Conservation (phyloP, 352 stramenopile species). For the Globisporangium splendens region DNA sequence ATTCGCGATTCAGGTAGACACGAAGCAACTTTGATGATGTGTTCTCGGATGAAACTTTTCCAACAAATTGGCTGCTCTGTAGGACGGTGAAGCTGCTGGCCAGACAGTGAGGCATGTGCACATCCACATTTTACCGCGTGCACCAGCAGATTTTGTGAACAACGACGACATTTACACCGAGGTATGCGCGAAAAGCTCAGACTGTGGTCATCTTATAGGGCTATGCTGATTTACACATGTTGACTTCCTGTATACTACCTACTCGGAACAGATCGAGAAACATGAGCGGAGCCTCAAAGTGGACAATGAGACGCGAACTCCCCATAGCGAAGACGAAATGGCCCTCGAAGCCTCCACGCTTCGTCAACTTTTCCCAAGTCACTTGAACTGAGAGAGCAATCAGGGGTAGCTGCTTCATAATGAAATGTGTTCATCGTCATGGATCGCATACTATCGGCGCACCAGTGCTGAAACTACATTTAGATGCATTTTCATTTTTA, state of each 20-base stretch:
- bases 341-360: conserved; percentile 58
- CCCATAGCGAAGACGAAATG: conserved; percentile 82
- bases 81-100: conserved; percentile 86
- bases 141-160: conserved; percentile 65
- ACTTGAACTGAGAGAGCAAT: background rate
- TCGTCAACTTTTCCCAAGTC: conserved; percentile 25
- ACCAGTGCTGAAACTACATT: background rate
- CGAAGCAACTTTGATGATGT: background rate
- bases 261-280: conserved; percentile 47
- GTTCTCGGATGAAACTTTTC: background rate
- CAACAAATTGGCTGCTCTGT: conserved; percentile 1
- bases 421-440: background rate
- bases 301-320: conserved; percentile 69
- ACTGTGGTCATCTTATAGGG: no score
- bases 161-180: conserved; percentile 94
- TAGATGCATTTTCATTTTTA: no score
- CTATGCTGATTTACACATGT: no score
- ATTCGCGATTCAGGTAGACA: conserved; percentile 84
- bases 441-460: background rate
- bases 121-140: conserved; percentile 90
- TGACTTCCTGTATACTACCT: background rate
- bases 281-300: conserved; percentile 45
- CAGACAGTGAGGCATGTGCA: conserved; percentile 93
- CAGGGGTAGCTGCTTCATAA: no score
- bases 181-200: conserved; percentile 37